Evolutionary conservation across 139 green algal species (phyloP).

Genomic region (Micractinium conductrix): DNA sequence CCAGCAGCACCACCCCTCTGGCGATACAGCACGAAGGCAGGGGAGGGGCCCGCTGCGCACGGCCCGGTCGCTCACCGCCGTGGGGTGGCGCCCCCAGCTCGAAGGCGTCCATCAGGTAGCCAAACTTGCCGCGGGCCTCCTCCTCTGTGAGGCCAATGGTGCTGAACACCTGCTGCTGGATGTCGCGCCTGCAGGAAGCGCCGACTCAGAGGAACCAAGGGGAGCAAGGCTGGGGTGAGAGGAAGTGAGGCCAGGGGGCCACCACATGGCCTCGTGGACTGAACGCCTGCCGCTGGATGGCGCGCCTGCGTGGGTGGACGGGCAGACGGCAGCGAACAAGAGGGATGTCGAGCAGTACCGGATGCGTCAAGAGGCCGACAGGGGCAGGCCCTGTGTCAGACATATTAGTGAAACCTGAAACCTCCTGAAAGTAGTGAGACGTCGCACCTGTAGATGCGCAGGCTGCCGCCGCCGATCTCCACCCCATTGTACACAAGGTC

Average conservation of each 20-base stretch:
- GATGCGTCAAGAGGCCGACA: no score
- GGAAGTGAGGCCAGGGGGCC: no score
- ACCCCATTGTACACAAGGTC: constrained; percentile 99
- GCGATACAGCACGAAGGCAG: no score
- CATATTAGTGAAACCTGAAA: background rate
- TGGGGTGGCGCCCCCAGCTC: constrained; percentile 93
- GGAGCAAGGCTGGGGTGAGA: no score
- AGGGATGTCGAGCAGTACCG: background rate
- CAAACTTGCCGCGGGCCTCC: constrained; percentile 87
- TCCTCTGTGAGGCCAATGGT: constrained; percentile 86
- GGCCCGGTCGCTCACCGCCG: constrained; percentile 50
- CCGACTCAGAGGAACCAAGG: no score
- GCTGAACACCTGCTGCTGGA: constrained; percentile 93
- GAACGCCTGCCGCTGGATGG: no score
- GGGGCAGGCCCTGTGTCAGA: background rate
- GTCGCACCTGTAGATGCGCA: constrained; percentile 85
- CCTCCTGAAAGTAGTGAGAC: background rate
- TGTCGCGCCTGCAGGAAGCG: constrained; percentile 74
- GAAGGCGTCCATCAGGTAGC: constrained; percentile 85
- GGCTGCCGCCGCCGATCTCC: constrained; percentile 93
- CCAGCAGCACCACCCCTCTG: no score
- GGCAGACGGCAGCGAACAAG: background rate
- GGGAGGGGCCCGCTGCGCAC: background rate
- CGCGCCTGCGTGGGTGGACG: no score
- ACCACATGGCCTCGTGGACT: no score